Evolutionary conservation across 1,284 basidiomycete species (phyloP), one percentile per base, ranked within the genome.

Genomic region (Rhodotorula sp.): DNA sequence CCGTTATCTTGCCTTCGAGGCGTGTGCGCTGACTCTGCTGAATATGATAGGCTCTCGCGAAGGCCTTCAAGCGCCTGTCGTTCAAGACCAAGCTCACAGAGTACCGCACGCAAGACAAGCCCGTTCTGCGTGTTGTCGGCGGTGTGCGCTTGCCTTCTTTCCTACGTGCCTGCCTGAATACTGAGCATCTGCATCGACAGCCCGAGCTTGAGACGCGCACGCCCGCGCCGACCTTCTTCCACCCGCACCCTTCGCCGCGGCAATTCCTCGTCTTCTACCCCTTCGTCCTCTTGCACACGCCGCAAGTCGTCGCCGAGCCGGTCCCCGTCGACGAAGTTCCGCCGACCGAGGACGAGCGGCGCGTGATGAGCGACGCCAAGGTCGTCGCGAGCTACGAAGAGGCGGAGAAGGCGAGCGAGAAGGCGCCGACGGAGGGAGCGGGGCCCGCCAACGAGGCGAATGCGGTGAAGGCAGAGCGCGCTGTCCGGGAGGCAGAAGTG

Each of bases 171-270:
- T 12, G 12, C 12, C 25, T 0, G 17, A n/a, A 14, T 17, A 48
- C 34, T 41, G 17, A 4, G 10, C 23, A 1, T 12, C 3, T 41
- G 7, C 16, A 8, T 25, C 9, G n/a, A 10, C 45, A 71, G 10
- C 75, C 75, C 17, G 75, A 76, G 19, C 66, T 76, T 55, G 73
- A 74, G 27, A 71, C 71, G 21, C 70, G 75, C 46, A 61, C 66
- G 21, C 52, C 60, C 8, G 42, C 60, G 5, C 34, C 66, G 14
- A 57, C 66, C 41, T 61, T 67, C 54, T 55, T 67, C 7, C 70
- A 71, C 41, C 61, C 65, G 12, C 21, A 67, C 49, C 60, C 67
- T 3, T 53, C 67, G 23, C 60, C 71, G 21, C 60, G 60, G 3
- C 42, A 65, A 59, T 2, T 57, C 64, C 48, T 76, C 66, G 68